A percentile compares a stretch with the other conserved stretches of the same genome.
Evolutionary conservation across 208 protist species (phyloP).

Genomic region (Trypanosoma grayi): DNA sequence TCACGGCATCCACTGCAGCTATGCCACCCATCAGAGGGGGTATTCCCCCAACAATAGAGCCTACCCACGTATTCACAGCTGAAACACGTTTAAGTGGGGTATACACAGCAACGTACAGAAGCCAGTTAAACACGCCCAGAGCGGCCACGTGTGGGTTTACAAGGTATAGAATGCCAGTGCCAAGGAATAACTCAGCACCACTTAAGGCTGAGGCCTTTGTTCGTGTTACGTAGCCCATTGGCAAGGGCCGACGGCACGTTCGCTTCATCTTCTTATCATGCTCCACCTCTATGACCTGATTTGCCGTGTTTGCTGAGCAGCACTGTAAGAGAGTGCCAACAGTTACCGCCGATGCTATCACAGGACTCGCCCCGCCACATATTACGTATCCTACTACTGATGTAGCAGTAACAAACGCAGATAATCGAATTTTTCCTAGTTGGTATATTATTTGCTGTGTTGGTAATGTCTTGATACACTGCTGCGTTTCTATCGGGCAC

Average conservation of each 20-base stretch:
- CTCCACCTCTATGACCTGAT: constrained; percentile 80
- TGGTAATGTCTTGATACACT: constrained; percentile 23
- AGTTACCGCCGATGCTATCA: constrained; percentile 48
- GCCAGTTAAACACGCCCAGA: constrained; percentile 79
- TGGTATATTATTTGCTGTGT: constrained; percentile 40
- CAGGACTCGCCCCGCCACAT: constrained; percentile 47
- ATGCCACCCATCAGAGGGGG: constrained; percentile 89
- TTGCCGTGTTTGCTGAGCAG: constrained; percentile 87
- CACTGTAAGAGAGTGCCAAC: constrained; percentile 79
- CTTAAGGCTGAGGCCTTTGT: constrained; percentile 38
- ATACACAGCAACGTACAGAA: constrained; percentile 87
- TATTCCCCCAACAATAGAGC: constrained; percentile 90
- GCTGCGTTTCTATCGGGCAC: constrained; percentile 49
- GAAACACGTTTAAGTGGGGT: constrained; percentile 88
- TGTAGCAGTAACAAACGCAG: constrained; percentile 78
- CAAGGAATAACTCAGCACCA: constrained; percentile 50
- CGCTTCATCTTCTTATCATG: constrained; percentile 90
- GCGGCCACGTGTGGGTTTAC: constrained; percentile 55
- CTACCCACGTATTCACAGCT: constrained; percentile 88
- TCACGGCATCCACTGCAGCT: constrained; percentile 48
- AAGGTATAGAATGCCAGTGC: constrained; percentile 66
- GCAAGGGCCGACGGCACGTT: constrained; percentile 82
- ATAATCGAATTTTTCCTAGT: constrained; percentile 84
- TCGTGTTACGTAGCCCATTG: constrained; percentile 65
- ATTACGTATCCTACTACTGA: constrained; percentile 75